These are phyloP conservation scores for Gynochthodes officinalis DNA, from an alignment of 257 asterid genomes.

Conservation along the genomic window DNA sequence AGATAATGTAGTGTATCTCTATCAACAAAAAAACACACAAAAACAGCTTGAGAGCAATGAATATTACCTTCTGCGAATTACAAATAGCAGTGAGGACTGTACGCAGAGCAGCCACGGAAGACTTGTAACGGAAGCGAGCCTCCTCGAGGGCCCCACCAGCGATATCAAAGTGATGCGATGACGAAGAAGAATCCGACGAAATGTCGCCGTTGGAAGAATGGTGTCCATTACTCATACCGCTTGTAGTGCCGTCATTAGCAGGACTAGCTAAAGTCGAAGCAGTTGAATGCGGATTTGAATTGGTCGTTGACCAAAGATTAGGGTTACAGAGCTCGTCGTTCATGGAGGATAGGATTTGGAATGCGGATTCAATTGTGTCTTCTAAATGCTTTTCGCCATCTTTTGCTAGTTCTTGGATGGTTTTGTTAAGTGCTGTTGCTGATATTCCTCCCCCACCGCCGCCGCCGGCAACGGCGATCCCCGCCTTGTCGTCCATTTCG, in stretches of 20 bases:
- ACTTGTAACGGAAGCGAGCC: conserved; percentile 70
- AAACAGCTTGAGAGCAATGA: background rate
- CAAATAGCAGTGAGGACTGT: conserved; percentile 61
- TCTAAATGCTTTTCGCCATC: conserved; percentile 73
- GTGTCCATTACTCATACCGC: conserved; percentile 26
- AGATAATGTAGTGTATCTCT: background rate
- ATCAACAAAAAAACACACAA: background rate
- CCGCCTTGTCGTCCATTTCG: conserved; percentile 43
- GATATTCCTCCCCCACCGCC: background rate
- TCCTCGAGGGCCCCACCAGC: conserved; percentile 93
- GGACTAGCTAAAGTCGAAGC: conserved; percentile 8
- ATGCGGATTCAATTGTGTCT: conserved; percentile 68
- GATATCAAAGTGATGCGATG: conserved; percentile 47
- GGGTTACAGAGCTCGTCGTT: conserved; percentile 93
- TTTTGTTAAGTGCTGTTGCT: conserved; percentile 7
- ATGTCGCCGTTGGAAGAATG: conserved; percentile 53
- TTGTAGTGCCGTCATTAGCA: conserved; percentile 18
- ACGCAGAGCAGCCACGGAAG: conserved; percentile 67
- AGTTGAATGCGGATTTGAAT: conserved; percentile 14
- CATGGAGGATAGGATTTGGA: conserved; percentile 74
- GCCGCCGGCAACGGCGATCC: conserved; percentile 1
- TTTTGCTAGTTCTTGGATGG: conserved; percentile 54
- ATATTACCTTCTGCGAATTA: conserved; percentile 56
- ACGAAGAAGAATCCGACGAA: conserved; percentile 54
- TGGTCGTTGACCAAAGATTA: conserved; percentile 63